Percentiles rank a stretch among this genome's conserved stretches.
These are phyloP conservation scores for Pythium inflatum DNA, from an alignment of 352 stramenopile species.

Conservation along the genomic window DNA sequence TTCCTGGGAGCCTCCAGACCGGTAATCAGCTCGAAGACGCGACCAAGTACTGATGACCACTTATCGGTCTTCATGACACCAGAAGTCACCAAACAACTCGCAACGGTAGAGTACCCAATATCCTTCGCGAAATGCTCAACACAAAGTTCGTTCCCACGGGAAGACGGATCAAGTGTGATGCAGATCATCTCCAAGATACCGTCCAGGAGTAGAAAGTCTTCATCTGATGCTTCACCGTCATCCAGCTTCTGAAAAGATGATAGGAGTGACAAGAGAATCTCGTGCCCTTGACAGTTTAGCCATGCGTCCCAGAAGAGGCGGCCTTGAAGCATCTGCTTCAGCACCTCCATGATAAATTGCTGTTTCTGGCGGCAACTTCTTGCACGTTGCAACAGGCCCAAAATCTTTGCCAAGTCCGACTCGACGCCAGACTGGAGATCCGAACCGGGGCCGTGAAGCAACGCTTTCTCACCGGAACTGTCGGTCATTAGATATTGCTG, in stretches of 20 bases:
- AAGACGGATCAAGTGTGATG: slow-evolving; percentile 46
- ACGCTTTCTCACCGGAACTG: not conserved
- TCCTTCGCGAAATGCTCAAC: slow-evolving; percentile 48
- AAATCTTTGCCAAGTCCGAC: slow-evolving; percentile 57
- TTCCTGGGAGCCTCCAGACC: slow-evolving; percentile 38
- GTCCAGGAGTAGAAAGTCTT: slow-evolving; percentile 55
- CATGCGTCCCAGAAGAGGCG: slow-evolving; percentile 49
- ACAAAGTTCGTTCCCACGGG: slow-evolving; percentile 33
- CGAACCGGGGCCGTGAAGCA: slow-evolving; percentile 7
- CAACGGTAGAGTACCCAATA: slow-evolving; percentile 50
- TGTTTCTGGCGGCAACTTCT: slow-evolving; percentile 41
- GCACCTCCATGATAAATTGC: slow-evolving; percentile 42
- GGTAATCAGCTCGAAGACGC: slow-evolving; percentile 65
- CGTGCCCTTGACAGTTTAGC: slow-evolving; percentile 58
- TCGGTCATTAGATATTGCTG: not conserved
- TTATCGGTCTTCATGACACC: slow-evolving; percentile 47
- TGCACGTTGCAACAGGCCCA: slow-evolving; percentile 56
- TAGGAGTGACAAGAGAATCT: slow-evolving; percentile 62
- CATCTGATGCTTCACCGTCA: not conserved
- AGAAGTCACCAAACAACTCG: slow-evolving; percentile 62
- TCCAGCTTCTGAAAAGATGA: slow-evolving; percentile 52
- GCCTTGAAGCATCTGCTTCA: slow-evolving; percentile 56
- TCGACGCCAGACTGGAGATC: slow-evolving; percentile 57
- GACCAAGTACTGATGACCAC: slow-evolving; percentile 45
- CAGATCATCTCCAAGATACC: slow-evolving; percentile 54